Percentiles rank a stretch among this genome's conserved stretches.
Conservation (phyloP, 768 basidiomycete genomes). For the Rhodotorula paludigena region DNA sequence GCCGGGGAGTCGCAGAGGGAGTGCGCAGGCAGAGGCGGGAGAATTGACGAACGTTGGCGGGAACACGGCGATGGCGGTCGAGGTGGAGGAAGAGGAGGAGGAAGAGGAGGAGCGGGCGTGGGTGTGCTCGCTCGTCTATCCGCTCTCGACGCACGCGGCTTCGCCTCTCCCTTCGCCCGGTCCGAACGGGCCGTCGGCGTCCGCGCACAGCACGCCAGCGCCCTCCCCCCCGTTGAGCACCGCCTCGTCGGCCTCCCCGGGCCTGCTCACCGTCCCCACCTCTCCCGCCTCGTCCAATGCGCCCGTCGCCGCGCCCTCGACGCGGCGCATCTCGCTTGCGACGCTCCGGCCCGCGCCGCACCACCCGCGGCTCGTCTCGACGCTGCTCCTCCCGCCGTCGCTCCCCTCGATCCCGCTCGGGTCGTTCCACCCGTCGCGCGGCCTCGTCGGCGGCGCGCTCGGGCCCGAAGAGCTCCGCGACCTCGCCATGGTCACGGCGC, state of each 20-base stretch:
- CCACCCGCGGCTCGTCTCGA: slow-evolving; percentile 87
- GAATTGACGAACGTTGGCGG: neutral
- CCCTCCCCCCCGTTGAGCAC: neutral
- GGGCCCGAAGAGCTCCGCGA: slow-evolving; percentile 93
- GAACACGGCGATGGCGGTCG: slow-evolving; percentile 32
- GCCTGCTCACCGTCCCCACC: no score
- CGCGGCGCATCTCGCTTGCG: slow-evolving; percentile 60
- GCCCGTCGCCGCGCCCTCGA: neutral
- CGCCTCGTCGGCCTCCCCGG: neutral
- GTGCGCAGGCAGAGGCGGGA: neutral
- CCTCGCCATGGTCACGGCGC: slow-evolving; percentile 73
- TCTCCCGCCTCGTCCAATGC: no score
- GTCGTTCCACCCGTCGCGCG: slow-evolving; percentile 25
- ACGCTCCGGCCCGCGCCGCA: slow-evolving; percentile 88
- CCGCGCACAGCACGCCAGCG: neutral
- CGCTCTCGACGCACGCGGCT: slow-evolving; percentile 40
- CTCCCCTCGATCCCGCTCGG: slow-evolving; percentile 71
- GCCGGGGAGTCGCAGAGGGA: neutral
- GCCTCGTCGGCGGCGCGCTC: slow-evolving; percentile 46
- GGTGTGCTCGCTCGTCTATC: slow-evolving; percentile 75
- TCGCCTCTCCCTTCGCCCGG: neutral
- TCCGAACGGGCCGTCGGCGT: neutral
- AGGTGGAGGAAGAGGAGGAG: slow-evolving; percentile 79
- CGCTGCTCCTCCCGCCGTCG: slow-evolving; percentile 85
- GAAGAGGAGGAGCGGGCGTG: slow-evolving; percentile 96